These are phyloP conservation scores for Phytopythium oedochilum DNA, from an alignment of 352 stramenopile genomes.

Conservation along the genomic window DNA sequence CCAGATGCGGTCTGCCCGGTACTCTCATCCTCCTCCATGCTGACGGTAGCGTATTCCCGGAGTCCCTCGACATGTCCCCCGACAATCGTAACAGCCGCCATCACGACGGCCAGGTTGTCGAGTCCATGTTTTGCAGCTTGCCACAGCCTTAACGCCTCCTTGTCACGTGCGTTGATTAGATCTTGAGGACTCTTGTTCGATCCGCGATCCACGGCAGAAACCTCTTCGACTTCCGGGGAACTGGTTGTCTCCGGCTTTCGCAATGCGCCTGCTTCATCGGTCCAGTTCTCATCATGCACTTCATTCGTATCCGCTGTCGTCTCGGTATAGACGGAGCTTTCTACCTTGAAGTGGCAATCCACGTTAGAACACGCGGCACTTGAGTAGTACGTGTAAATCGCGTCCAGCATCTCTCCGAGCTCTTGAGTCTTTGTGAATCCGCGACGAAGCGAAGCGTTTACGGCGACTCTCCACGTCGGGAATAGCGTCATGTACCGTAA, in stretches of 20 bases:
- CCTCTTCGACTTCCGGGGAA: conserved; percentile 60
- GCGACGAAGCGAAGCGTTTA: conserved; percentile 57
- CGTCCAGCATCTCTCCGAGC: conserved; percentile 50
- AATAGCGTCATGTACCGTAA: conserved; percentile 76
- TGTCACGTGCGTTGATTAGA: conserved; percentile 36
- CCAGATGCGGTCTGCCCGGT: conserved; percentile 13
- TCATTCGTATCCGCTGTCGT: background rate
- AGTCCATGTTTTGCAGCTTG: conserved; percentile 76
- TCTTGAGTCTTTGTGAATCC: conserved; percentile 48
- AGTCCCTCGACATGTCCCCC: conserved; percentile 69
- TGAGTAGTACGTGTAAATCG: conserved; percentile 65
- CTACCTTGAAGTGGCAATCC: background rate
- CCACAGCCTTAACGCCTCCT: conserved; percentile 61
- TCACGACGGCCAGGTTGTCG: conserved; percentile 40
- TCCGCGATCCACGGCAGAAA: background rate
- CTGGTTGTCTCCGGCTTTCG: conserved; percentile 54
- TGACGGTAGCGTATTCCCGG: conserved; percentile 56
- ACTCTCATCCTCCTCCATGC: conserved; percentile 44
- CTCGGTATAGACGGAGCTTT: background rate
- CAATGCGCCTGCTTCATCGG: conserved; percentile 13
- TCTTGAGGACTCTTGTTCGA: conserved; percentile 12
- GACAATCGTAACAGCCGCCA: conserved; percentile 68
- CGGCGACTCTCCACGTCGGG: conserved; percentile 72
- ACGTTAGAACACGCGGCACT: conserved; percentile 20
- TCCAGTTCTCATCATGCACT: background rate